Evolutionary conservation across 2,329 filamentous ascomycete genomes (phyloP), one percentile per base, ranked within the genome.

Genomic region (Claviceps digitariae): DNA sequence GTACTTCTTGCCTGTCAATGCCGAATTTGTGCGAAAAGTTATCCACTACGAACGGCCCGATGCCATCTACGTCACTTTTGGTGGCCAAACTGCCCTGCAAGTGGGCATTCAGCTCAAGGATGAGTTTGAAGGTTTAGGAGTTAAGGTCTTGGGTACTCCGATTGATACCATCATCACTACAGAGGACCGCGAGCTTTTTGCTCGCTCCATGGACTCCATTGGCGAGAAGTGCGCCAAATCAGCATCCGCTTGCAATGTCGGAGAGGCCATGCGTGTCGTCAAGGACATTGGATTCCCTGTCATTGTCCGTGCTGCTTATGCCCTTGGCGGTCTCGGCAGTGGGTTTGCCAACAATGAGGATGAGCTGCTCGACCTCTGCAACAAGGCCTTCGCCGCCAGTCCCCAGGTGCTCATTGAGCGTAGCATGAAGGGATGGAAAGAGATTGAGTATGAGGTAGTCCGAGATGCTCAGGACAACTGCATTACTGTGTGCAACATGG

Each of bases 361-460:
- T 2, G 83, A 98, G 68, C 76, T 97, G 45, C 73, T 86, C 36
- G 87, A 91, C 2, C 84, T 97, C 47, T 97, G 93, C 77, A 84
- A 87, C 69, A 95, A 95, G 72, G 91, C 93, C 7, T 90, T 98
- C 60, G 90, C 93, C 29, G 90, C 87, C 60, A 95, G 89, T 66
- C 93, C 93, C 9, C 93, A 98, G 67, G 88, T 98, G 8, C 79
- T 98, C 53, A 94, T 98, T 62, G 93, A 98, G 74, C 84, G 87
- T 68, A 95, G 89, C 74, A 97, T 98, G 91, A 97, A 97, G 75
- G 93, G 93, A 55, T 98, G 93, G 93, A 98, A 98, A 71, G 93
- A 98, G 71, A 94, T 97, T 58, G 93, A 98, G 70, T 98, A 97
- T 66, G 93, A 98, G 70, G 93, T 97, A 57, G 93, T 98, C 43